A percentile compares a stretch with the other conserved stretches of the same genome.
These are phyloP conservation scores for Lagenidium giganteum DNA, from an alignment of 352 stramenopile genomes.

Conservation along the genomic window DNA sequence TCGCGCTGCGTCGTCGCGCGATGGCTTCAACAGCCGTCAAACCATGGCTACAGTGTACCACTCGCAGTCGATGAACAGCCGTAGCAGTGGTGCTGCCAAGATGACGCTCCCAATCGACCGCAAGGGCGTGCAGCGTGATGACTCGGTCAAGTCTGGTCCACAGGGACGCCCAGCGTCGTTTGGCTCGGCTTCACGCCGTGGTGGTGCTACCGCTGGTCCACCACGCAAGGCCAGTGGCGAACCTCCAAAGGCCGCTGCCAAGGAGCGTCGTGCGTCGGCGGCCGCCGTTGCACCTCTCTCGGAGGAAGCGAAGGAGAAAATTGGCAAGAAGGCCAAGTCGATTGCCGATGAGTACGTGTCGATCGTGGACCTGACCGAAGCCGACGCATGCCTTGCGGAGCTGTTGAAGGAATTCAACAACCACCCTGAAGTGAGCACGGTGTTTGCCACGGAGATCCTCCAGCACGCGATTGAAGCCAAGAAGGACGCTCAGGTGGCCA, in stretches of 20 bases:
- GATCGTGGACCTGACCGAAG: constrained; percentile 67
- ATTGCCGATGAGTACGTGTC: constrained; percentile 76
- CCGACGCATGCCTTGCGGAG: constrained; percentile 54
- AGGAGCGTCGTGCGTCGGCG: constrained; percentile 1
- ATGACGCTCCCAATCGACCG: constrained; percentile 16
- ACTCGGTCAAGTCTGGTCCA: constrained; percentile 18
- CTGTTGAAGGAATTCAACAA: constrained; percentile 60
- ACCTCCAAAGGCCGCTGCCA: background rate
- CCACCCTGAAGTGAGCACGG: constrained; percentile 44
- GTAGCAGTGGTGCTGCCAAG: constrained; percentile 12
- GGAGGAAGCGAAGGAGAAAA: constrained; percentile 56
- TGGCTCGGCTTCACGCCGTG: constrained; percentile 8
- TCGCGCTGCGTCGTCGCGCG: constrained; percentile 26
- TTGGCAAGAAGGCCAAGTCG: constrained; percentile 74
- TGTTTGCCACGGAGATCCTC: constrained; percentile 58
- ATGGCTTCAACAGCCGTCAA: constrained; percentile 20
- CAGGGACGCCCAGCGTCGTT: constrained; percentile 23
- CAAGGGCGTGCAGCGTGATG: constrained; percentile 11
- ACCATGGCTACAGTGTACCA: constrained; percentile 19
- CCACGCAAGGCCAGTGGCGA: background rate
- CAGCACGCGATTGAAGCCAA: constrained; percentile 67
- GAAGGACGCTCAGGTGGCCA: constrained; percentile 34
- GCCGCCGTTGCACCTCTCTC: constrained; percentile 23
- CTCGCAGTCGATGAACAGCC: constrained; percentile 23
- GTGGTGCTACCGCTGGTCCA: background rate